These are phyloP conservation scores for Tuctoria greenei DNA, from an alignment of 176 grass and related monocot genomes.

Conservation along the genomic window DNA sequence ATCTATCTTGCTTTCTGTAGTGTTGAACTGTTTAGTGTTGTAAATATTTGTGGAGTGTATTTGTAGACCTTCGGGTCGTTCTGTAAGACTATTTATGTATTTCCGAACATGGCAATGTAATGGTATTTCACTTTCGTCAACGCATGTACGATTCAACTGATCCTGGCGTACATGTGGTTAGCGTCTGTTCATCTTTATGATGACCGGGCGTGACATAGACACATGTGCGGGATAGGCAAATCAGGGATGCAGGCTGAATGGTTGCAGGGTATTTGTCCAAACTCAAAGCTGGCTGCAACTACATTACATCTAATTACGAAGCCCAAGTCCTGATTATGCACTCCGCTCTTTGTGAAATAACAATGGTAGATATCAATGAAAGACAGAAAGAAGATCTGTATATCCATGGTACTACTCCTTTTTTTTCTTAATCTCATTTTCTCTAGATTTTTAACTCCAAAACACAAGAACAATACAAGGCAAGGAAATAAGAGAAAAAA, in stretches of 20 bases:
- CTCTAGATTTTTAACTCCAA: background rate
- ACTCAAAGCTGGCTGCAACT: conserved; percentile 5
- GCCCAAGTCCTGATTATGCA: background rate
- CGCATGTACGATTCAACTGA: no score
- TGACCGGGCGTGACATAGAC: no score
- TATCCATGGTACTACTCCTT: background rate
- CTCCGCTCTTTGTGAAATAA: background rate
- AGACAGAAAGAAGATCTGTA: background rate
- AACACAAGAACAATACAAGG: background rate
- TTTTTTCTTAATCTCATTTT: background rate
- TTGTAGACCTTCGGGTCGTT: no score
- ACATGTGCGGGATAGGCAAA: background rate
- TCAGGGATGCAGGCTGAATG: background rate
- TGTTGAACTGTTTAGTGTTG: no score
- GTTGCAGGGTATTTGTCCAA: background rate
- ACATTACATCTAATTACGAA: background rate
- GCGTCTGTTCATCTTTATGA: no score
- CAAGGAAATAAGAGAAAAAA: conserved; percentile 4
- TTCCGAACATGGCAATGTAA: no score
- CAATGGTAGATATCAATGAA: background rate
- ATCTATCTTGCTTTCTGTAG: no score
- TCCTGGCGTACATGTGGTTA: no score
- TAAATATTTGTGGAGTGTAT: no score
- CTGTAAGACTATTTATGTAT: no score
- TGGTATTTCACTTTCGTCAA: no score